Percentiles rank a stretch among this genome's conserved stretches.
phyloP scores from a whole-genome alignment of 140 eudicot species.

The Senecio squalidus region DNA sequence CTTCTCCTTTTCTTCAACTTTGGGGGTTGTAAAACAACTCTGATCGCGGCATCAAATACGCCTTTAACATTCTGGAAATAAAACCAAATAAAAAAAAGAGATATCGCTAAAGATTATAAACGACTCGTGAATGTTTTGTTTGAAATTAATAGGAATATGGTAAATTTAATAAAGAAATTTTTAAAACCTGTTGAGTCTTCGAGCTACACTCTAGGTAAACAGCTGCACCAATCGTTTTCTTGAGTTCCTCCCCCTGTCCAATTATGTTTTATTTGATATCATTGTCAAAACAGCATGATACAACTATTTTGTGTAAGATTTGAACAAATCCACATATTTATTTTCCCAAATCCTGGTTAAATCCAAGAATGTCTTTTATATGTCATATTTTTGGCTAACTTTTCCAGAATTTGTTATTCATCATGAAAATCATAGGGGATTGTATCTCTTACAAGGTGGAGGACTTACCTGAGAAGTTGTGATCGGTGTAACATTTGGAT shows the following conservation, averaged over 20 bases:
- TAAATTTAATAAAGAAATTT: too few relatives aligned
- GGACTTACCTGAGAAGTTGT: constrained; percentile 61
- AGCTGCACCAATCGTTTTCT: constrained; percentile 59
- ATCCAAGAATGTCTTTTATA: too few relatives aligned
- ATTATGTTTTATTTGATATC: neutral
- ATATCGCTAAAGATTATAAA: too few relatives aligned
- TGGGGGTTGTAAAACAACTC: constrained; percentile 77
- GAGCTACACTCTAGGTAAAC: constrained; percentile 74
- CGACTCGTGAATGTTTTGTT: too few relatives aligned
- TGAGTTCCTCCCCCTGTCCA: constrained; percentile 64
- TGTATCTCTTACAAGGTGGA: neutral
- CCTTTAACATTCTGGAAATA: constrained; percentile 62
- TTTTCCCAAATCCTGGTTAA: neutral
- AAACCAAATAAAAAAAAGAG: neutral
- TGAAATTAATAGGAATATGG: too few relatives aligned
- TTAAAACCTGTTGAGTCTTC: constrained; percentile 63
- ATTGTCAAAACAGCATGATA: neutral
- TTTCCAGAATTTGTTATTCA: neutral
- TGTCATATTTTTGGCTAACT: neutral
- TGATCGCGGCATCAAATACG: constrained; percentile 85
- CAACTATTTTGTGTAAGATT: neutral
- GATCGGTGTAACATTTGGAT: constrained; percentile 66
- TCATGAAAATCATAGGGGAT: neutral
- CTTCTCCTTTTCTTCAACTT: constrained; percentile 53
- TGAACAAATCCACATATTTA: neutral